Evolutionary conservation across 768 basidiomycete genomes (phyloP).

Genomic region (Favolaschia claudopus): DNA sequence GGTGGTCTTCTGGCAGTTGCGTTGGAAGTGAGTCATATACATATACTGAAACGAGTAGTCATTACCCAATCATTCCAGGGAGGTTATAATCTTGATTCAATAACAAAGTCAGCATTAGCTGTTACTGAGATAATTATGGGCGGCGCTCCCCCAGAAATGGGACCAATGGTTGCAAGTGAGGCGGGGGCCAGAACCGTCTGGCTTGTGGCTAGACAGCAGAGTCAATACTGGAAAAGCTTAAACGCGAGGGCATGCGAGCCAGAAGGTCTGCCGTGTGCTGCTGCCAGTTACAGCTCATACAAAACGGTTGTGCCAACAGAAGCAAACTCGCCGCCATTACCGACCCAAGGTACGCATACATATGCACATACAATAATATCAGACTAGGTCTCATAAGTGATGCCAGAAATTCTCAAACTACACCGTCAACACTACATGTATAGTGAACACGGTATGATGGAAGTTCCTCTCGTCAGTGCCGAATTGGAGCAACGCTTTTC

Average conservation of each 20-base stretch:
- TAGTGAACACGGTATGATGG: slow-evolving; percentile 76
- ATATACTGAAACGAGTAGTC: not conserved
- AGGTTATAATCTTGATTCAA: slow-evolving; percentile 92
- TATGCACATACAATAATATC: not conserved
- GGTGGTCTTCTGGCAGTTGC: slow-evolving; percentile 91
- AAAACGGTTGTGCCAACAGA: slow-evolving; percentile 52
- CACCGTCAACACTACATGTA: slow-evolving; percentile 90
- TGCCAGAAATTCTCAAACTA: slow-evolving; percentile 83
- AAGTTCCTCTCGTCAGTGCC: slow-evolving; percentile 75
- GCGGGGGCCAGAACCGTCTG: slow-evolving; percentile 88
- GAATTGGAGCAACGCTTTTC: slow-evolving; percentile 78
- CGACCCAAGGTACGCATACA: slow-evolving; percentile 80
- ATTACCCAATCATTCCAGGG: too few species aligned
- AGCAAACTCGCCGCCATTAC: slow-evolving; percentile 65
- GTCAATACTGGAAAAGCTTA: slow-evolving; percentile 90
- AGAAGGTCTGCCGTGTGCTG: slow-evolving; percentile 39
- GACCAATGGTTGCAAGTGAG: slow-evolving; percentile 77
- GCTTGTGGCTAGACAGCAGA: slow-evolving; percentile 87
- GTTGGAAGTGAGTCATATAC: slow-evolving; percentile 77
- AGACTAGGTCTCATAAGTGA: slow-evolving; percentile 2
- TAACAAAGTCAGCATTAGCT: slow-evolving; percentile 86
- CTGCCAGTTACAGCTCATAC: not conserved
- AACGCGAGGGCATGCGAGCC: slow-evolving; percentile 86
- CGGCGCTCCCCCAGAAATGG: slow-evolving; percentile 79
- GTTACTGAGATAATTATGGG: slow-evolving; percentile 89